Base-by-base conservation (phyloP, 352 stramenopile genomes). In the Pythium phragmitis region DNA sequence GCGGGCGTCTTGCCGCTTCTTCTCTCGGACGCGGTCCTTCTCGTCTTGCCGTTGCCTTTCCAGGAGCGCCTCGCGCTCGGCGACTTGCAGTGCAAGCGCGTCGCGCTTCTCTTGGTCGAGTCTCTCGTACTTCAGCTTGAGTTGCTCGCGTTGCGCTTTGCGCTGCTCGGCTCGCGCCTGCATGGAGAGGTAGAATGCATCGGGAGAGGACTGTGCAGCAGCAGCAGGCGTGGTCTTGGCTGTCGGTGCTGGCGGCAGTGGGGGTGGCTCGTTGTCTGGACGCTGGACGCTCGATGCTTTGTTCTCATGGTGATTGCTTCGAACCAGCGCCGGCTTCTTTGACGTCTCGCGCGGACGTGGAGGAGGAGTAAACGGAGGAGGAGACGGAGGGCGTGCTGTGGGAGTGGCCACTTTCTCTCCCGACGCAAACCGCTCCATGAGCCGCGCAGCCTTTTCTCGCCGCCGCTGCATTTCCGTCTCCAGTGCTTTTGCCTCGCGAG, bases 161-260 rank as follows among this genome's bases (percentile, higher is more conserved):
- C 82, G 75, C 51, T 87, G 69, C n/a, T 57, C 57, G 9, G 80
- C 74, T 7, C 80, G 78, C 57, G 79, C 74, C 50, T 85, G 70
- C 78, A 89, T 91, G 0, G 75, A 69, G 21, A 65, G 16, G 48
- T 84, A 89, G 5, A 88, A 60, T 34, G 77, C 70, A 52, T 88
- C 75, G 5, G 65, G 65, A 23, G 65, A 59, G 9, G 65, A 39
- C 16, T 14, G 34, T 6, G 33, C 33, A 39, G 11, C 34, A 39
- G 34, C 34, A 39, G 34, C 34, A 12, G 34, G 2, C 7, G 34
- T 39, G 11, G 34, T 39, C 34, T 39, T 39, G 34, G 34, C 34
- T 11, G 11, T 3, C 26, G 2, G 26, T 30, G 26, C 26, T 39
- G 34, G 34, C 34, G 34, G 7, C 34, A 39, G 34, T 2, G 34